phyloP scores from a whole-genome alignment of 345 rosid genomes.

The Durio zibethinus region DNA sequence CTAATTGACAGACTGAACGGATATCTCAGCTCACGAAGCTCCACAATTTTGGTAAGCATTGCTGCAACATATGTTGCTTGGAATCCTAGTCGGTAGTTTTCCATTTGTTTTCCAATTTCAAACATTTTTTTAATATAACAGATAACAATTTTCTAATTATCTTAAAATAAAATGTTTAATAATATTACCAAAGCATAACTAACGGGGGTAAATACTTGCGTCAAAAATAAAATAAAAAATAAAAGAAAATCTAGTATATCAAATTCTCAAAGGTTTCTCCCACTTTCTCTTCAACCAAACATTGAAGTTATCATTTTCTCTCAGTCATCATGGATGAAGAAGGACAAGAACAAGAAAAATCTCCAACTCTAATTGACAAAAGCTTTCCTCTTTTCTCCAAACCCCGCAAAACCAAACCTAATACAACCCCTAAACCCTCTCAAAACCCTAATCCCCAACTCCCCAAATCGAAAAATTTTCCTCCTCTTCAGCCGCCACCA shows the following conservation, averaged over 20 bases:
- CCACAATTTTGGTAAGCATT: neutral
- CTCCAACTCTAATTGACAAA: constrained; percentile 19
- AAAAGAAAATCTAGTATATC: no score
- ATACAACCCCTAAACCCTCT: constrained; percentile 13
- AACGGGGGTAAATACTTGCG: no score
- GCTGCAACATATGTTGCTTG: neutral
- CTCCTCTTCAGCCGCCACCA: constrained; percentile 22
- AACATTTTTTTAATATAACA: no score
- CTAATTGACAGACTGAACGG: neutral
- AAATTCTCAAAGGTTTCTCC: no score
- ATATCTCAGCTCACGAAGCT: neutral
- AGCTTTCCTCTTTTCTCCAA: constrained; percentile 60
- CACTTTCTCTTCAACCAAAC: neutral
- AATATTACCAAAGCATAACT: no score
- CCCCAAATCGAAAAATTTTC: constrained; percentile 42
- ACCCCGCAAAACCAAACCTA: constrained; percentile 21
- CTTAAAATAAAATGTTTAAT: no score
- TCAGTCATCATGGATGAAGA: neutral
- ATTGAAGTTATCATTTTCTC: neutral
- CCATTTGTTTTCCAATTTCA: neutral
- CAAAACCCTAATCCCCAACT: constrained; percentile 21
- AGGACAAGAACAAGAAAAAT: constrained; percentile 16
- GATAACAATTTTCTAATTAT: no score
- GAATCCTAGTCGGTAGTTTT: neutral
- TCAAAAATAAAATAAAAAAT: no score